These are phyloP conservation scores for Cardiospermum halicacabum DNA, from an alignment of 345 rosid genomes.

Conservation along the genomic window DNA sequence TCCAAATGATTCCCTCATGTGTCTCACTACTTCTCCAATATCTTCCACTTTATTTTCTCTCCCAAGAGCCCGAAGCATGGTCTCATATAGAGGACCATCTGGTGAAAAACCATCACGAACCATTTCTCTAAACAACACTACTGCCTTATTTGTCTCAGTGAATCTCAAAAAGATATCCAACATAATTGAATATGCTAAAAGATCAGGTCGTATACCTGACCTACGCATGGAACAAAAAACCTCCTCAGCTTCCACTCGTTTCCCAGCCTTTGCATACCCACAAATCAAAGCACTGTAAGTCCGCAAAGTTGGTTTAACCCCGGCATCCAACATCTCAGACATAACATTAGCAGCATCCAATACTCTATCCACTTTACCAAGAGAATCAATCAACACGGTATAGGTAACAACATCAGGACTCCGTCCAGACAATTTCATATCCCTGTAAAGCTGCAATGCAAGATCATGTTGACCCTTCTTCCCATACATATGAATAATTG, in stretches of 20 bases:
- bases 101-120: conserved; percentile 51
- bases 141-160: conserved; percentile 56
- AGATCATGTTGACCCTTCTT: conserved; percentile 73
- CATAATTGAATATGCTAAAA: conserved; percentile 82
- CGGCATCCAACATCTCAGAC: conserved; percentile 87
- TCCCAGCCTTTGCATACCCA: conserved; percentile 95
- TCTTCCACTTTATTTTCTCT: conserved; percentile 52
- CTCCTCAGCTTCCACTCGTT: conserved; percentile 67
- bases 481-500: conserved; percentile 94
- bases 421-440: conserved; percentile 69
- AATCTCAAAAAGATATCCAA: conserved; percentile 69
- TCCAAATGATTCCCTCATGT: conserved; percentile 61
- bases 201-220: conserved; percentile 81
- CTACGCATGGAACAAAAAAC: conserved; percentile 70
- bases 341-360: conserved; percentile 67
- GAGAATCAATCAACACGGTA: conserved; percentile 85
- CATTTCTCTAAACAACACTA: conserved; percentile 63
- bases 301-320: conserved; percentile 77
- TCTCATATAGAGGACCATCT: conserved; percentile 49
- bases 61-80: conserved; percentile 46
- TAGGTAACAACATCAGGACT: conserved; percentile 88
- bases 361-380: conserved; percentile 77
- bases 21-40: conserved; percentile 55
- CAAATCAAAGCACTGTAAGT: conserved; percentile 94
- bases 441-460: conserved; percentile 70